Percentiles rank a stretch among this genome's conserved stretches.
Evolutionary conservation across 495 filamentous ascomycete species (phyloP).

Genomic region (Glutinoglossum americanum): DNA sequence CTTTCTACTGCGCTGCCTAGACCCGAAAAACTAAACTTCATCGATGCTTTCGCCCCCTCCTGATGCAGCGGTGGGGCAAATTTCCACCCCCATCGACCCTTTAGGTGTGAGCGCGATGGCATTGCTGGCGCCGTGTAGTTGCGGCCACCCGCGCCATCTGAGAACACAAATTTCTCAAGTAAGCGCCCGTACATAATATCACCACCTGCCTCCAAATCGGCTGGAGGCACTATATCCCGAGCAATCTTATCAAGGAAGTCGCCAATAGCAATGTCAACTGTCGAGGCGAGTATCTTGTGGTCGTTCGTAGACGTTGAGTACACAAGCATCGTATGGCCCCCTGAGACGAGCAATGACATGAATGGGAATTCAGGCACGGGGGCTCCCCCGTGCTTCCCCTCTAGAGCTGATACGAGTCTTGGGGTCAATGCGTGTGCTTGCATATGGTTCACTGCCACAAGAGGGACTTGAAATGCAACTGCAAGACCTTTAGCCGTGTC

Average conservation of each 20-base stretch:
- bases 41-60: slow-evolving; percentile 17
- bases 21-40: slow-evolving; percentile 45
- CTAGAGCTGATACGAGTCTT: slow-evolving; percentile 46
- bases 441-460: slow-evolving; percentile 88
- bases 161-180: slow-evolving; percentile 63
- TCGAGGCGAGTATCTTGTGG: slow-evolving; percentile 50
- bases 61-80: slow-evolving; percentile 32
- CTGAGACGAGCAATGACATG: slow-evolving; percentile 73
- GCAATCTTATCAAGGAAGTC: slow-evolving; percentile 71
- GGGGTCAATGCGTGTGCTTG: slow-evolving; percentile 86
- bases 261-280: slow-evolving; percentile 58
- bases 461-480: slow-evolving; percentile 55
- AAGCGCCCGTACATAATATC: slow-evolving; percentile 55
- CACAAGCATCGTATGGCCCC: slow-evolving; percentile 76
- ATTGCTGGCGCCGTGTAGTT: slow-evolving; percentile 31
- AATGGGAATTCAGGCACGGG: slow-evolving; percentile 47
- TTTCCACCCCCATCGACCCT: slow-evolving; percentile 18
- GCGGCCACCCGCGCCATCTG: slow-evolving; percentile 21
- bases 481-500: slow-evolving; percentile 79
- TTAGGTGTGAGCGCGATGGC: no score
- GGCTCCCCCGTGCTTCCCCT: slow-evolving; percentile 1
- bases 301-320: slow-evolving; percentile 40
- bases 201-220: slow-evolving; percentile 21
- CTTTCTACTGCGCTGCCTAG: slow-evolving; percentile 31
- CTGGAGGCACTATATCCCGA: slow-evolving; percentile 41